These are phyloP conservation scores for Scedosporium dehoogii DNA, from an alignment of 2,329 filamentous ascomycete species.

Conservation along the genomic window DNA sequence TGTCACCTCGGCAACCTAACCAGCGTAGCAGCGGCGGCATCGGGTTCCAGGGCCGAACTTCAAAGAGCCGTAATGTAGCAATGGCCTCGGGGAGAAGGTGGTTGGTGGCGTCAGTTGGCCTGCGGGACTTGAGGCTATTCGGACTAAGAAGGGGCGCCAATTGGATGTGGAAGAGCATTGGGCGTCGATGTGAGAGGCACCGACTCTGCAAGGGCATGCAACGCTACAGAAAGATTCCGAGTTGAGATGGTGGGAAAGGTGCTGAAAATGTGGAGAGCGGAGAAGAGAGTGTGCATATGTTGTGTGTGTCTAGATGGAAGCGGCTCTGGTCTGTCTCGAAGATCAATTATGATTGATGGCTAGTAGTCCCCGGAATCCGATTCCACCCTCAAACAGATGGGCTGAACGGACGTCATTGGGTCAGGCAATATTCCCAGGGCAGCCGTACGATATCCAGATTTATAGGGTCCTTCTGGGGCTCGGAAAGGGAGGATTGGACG, in stretches of 20 bases:
- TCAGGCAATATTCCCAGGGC: no score
- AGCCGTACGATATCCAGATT: no score
- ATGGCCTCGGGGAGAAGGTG: neutral
- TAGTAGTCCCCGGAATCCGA: no score
- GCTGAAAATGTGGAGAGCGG: neutral
- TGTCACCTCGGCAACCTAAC: neutral
- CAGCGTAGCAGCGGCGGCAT: neutral
- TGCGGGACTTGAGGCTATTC: neutral
- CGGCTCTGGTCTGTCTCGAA: no score
- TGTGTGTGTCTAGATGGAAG: neutral
- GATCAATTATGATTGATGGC: no score
- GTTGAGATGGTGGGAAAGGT: no score
- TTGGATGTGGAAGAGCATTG: neutral
- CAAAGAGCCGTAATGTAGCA: neutral
- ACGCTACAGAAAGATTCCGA: neutral
- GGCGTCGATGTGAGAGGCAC: neutral
- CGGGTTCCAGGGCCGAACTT: neutral
- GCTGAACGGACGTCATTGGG: no score
- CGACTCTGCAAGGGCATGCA: neutral
- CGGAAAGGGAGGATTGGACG: neutral
- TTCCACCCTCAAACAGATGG: no score
- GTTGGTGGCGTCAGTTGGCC: neutral
- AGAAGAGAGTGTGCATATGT: neutral
- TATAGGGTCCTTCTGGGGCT: no score
- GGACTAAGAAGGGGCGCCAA: neutral